Conservation (phyloP, 306 rosid genomes). For the Dalbergia cultrata region DNA sequence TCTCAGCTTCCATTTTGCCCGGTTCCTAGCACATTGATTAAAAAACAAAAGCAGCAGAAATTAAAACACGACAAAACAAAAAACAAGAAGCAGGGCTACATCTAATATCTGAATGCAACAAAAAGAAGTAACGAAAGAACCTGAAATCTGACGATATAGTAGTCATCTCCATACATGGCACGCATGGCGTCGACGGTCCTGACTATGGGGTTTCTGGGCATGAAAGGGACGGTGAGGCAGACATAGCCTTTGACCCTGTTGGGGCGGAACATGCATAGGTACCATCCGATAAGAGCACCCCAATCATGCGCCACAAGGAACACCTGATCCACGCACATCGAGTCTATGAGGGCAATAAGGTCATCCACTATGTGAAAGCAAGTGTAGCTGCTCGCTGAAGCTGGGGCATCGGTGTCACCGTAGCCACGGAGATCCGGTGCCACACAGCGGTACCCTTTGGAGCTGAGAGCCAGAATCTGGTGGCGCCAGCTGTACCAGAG, state of each 20-base stretch:
- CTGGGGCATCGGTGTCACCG: slow-evolving; percentile 45
- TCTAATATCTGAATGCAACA: too few relatives aligned
- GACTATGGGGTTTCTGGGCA: slow-evolving; percentile 5
- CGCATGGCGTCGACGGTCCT: not conserved
- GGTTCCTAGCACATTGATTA: slow-evolving; percentile 17
- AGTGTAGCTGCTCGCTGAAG: slow-evolving; percentile 15
- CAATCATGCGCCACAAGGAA: slow-evolving; percentile 57
- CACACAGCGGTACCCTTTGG: slow-evolving; percentile 41
- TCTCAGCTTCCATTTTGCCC: slow-evolving; percentile 48
- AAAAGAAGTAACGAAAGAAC: slow-evolving; percentile 1
- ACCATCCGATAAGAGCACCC: slow-evolving; percentile 49
- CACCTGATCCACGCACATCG: slow-evolving; percentile 31
- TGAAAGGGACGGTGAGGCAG: slow-evolving; percentile 34
- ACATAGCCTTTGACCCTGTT: slow-evolving; percentile 47
- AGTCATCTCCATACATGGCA: slow-evolving; percentile 48
- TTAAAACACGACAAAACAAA: too few relatives aligned
- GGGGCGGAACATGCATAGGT: slow-evolving; percentile 51
- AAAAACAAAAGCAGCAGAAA: too few relatives aligned
- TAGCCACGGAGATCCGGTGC: slow-evolving; percentile 55
- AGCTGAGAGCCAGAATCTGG: slow-evolving; percentile 46
- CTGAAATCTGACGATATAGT: slow-evolving; percentile 56
- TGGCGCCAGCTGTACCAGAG: slow-evolving; percentile 58
- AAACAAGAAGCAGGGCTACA: too few relatives aligned
- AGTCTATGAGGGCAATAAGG: slow-evolving; percentile 27
- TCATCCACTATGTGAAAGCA: slow-evolving; percentile 45